Base-by-base conservation (phyloP, 352 stramenopile species). In the Phytophthora europaea region DNA sequence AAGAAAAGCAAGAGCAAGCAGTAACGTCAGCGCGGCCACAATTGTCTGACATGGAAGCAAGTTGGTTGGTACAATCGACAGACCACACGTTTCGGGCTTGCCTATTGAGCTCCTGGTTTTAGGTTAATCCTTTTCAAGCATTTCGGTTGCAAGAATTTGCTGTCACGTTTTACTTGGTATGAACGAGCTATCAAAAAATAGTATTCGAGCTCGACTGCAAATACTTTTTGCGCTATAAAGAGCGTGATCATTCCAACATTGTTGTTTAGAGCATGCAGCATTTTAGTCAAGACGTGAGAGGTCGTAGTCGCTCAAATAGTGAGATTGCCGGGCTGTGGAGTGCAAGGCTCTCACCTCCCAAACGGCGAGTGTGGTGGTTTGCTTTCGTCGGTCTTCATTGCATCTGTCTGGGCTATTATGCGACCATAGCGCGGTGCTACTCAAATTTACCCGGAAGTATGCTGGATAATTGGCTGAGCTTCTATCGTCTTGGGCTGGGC, bases 371-470 rank as follows among this genome's bases (percentile, higher is more conserved):
- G 2, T 64, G 31, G 10, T 70, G 53, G 63, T 23, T 70, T 43
- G n/a, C 15, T 15, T 57, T 70, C 55, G 15, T 51, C 1, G 7
- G 8, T 16, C 28, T 70, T 23, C 63, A 70, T 26, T 28, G 6
- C 18, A 47, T 64, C 31, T 70, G 53, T 18, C 12, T 31, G 4
- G 10, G 23, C 16, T 70, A 70, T n/a, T 70, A 57, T 43, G 45
- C 28, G 8, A 22, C 20, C 2, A 64, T 70, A 26, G 26, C 63
- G 2, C 23, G 52, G 13, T 20, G 9, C 13, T 67, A 61, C 18
- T 67, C 9, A 2, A 43, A 45, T 10, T 65, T 66, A 47, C 55
- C 65, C 0, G 43, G 33, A n/a, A 54, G 53, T 26, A 58, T 53
- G 5, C 56, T 70, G 6, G 33, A 33, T 54, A 23, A 43, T 6